phyloP scores from a whole-genome alignment of 208 protist species.

The Trypanosoma scelopori region DNA sequence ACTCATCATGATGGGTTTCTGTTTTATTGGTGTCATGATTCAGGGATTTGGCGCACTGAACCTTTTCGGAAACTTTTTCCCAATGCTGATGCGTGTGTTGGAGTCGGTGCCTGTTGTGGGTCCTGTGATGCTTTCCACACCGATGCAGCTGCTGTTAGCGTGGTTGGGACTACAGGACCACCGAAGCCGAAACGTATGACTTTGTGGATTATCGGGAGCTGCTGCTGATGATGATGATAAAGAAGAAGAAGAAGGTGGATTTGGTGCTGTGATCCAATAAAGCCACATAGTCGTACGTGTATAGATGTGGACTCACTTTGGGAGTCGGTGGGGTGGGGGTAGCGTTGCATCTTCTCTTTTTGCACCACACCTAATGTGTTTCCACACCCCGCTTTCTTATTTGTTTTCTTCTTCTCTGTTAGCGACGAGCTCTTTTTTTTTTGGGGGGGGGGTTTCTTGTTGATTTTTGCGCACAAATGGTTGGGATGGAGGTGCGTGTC shows the following conservation, averaged over 20 bases:
- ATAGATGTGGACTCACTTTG: neutral
- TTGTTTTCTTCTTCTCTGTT: conserved; percentile 5
- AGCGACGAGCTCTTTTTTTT: neutral
- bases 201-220: neutral
- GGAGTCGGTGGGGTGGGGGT: no score
- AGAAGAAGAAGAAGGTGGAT: neutral
- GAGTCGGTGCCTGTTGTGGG: conserved; percentile 86
- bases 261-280: neutral
- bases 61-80: conserved; percentile 92
- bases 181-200: conserved; percentile 68
- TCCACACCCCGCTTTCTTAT: neutral
- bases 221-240: neutral
- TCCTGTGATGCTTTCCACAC: conserved; percentile 60
- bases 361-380: no score
- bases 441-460: neutral
- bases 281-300: no score
- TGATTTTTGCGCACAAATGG: neutral
- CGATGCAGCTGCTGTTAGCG: conserved; percentile 53
- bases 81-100: conserved; percentile 80
- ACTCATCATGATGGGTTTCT: conserved; percentile 78
- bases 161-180: conserved; percentile 41
- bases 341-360: no score
- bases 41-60: conserved; percentile 88
- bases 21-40: conserved; percentile 75
- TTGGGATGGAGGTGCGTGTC: conserved; percentile 59